Conservation (phyloP, 805 yeast species). For the Cyberlindnera saturnus region DNA sequence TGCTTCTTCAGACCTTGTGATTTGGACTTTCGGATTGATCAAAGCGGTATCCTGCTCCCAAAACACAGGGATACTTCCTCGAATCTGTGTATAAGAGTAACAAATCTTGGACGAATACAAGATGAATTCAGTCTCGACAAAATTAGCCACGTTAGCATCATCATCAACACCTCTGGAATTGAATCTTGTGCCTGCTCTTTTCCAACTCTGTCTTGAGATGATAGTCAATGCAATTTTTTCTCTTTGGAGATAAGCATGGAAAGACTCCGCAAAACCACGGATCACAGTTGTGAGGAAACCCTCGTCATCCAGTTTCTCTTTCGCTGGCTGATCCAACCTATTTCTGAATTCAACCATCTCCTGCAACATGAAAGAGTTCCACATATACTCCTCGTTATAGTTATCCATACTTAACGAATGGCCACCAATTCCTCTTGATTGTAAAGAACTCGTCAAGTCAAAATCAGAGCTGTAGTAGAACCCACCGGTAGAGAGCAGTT, state of each 20-base stretch:
- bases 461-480: slow-evolving; percentile 90
- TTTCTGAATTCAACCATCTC: slow-evolving; percentile 53
- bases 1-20: slow-evolving; percentile 87
- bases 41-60: slow-evolving; percentile 97
- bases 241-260: slow-evolving; percentile 33
- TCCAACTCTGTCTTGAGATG: slow-evolving; percentile 94
- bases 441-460: slow-evolving; percentile 84
- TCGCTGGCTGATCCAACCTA: slow-evolving; percentile 57
- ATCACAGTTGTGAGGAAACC: slow-evolving; percentile 87
- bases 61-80: slow-evolving; percentile 94
- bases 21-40: slow-evolving; percentile 83
- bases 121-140: slow-evolving; percentile 88
- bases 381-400: slow-evolving; percentile 85
- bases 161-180: slow-evolving; percentile 95
- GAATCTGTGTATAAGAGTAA: slow-evolving; percentile 80
- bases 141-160: slow-evolving; percentile 91
- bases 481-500: slow-evolving; percentile 78
- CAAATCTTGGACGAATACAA: slow-evolving; percentile 45
- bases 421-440: slow-evolving; percentile 56
- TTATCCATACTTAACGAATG: slow-evolving; percentile 47
- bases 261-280: slow-evolving; percentile 90
- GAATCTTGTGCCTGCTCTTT: slow-evolving; percentile 93
- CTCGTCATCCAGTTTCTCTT: slow-evolving; percentile 59
- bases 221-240: slow-evolving; percentile 55
- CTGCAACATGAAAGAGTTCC: slow-evolving; percentile 86